Conservation (phyloP, 441 rosid genomes). For the Omphalea diandra region DNA sequence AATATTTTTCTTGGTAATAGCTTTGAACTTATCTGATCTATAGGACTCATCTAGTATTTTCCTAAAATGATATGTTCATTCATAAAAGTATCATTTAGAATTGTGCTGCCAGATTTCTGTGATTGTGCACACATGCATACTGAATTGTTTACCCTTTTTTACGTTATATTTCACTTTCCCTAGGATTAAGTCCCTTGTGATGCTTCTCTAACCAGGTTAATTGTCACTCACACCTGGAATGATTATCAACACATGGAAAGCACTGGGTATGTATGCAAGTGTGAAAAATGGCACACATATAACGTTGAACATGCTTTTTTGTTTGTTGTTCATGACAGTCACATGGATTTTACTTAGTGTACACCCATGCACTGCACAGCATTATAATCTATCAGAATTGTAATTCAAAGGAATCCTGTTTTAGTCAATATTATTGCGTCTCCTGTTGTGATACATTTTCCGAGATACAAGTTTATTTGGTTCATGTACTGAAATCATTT, state of each 20-base stretch:
- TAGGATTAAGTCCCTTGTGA: background rate
- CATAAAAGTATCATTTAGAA: background rate
- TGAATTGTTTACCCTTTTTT: background rate
- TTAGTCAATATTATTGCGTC: background rate
- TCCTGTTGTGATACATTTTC: too few species aligned
- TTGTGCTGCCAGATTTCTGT: background rate
- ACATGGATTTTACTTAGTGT: too few species aligned
- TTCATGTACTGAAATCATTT: slow-evolving; percentile 4
- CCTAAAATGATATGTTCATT: background rate
- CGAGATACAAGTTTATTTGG: background rate
- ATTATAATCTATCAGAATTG: too few species aligned
- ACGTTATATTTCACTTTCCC: background rate
- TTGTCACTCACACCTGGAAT: background rate
- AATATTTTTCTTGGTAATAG: background rate
- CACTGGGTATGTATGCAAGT: background rate
- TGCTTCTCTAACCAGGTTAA: background rate
- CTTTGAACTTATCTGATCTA: background rate
- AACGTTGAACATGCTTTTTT: background rate
- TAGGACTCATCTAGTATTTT: background rate
- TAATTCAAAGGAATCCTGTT: background rate
- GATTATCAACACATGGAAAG: background rate
- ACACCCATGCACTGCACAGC: too few species aligned
- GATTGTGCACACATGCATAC: background rate
- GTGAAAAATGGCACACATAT: background rate
- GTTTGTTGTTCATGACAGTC: too few species aligned